Evolutionary conservation across 805 yeast genomes (phyloP).

Genomic region (Clavispora vitiphila): DNA sequence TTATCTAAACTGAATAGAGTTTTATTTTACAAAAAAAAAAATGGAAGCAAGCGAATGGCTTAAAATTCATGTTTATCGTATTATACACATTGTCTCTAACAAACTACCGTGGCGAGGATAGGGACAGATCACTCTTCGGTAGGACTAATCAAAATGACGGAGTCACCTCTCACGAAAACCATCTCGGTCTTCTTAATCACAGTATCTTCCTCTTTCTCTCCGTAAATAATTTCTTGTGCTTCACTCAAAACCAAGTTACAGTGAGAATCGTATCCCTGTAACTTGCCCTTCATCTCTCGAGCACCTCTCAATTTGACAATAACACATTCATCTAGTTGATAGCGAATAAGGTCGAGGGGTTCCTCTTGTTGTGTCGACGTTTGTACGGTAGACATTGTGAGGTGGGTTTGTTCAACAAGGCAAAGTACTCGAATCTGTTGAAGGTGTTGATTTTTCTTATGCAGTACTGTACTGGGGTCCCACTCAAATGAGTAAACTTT

Average conservation of each 20-base stretch:
- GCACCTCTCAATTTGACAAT: constrained; percentile 90
- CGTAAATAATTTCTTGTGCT: constrained; percentile 77
- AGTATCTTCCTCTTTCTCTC: constrained; percentile 39
- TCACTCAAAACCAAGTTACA: constrained; percentile 94
- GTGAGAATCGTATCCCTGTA: constrained; percentile 94
- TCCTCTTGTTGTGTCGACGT: constrained; percentile 43
- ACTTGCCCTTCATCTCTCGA: constrained; percentile 82
- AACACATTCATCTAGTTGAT: constrained; percentile 81
- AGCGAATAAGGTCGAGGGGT: constrained; percentile 86
- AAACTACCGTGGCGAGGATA: not conserved
- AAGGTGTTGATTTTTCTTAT: not conserved
- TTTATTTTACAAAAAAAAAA: too few species aligned
- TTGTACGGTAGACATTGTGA: constrained; percentile 28
- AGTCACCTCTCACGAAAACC: constrained; percentile 97
- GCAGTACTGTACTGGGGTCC: not conserved
- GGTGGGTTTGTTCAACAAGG: not conserved
- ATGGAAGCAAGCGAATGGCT: not conserved
- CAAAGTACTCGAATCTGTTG: not conserved
- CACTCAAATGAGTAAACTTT: too few species aligned
- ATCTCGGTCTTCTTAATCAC: constrained; percentile 66
- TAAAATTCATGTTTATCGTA: constrained; percentile 1
- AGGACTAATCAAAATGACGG: constrained; percentile 76
- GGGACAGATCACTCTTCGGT: constrained; percentile 13
- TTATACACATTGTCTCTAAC: constrained; percentile 1
- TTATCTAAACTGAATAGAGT: not conserved